phyloP scores from a whole-genome alignment of 2,329 filamentous ascomycete genomes.

The Microdochium paspali region DNA sequence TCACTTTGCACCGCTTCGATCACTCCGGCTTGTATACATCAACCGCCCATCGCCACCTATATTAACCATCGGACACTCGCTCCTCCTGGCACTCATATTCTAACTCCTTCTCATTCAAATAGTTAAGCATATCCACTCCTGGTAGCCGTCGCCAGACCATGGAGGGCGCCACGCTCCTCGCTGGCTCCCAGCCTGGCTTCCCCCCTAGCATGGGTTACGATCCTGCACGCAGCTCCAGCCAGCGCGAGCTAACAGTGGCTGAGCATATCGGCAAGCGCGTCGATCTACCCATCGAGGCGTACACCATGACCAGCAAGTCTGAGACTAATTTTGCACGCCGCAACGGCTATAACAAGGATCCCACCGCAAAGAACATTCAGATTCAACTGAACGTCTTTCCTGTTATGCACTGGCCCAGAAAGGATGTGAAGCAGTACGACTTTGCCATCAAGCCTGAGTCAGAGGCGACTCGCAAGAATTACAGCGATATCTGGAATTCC shows the following conservation, averaged over 20 bases:
- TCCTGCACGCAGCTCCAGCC: constrained; percentile 21
- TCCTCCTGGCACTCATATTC: background rate
- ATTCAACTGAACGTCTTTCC: constrained; percentile 67
- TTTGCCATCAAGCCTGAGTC: constrained; percentile 54
- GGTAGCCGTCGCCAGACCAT: background rate
- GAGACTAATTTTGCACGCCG: constrained; percentile 31
- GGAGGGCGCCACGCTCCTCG: constrained; percentile 2
- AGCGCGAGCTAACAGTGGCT: constrained; percentile 13
- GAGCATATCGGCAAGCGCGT: constrained; percentile 34
- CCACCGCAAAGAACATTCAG: constrained; percentile 40
- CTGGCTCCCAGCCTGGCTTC: constrained; percentile 1
- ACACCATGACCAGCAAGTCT: constrained; percentile 16
- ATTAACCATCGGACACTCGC: background rate
- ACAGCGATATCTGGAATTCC: constrained; percentile 70
- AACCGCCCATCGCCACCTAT: background rate
- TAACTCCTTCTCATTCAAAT: background rate
- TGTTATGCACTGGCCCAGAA: constrained; percentile 49
- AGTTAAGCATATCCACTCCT: background rate
- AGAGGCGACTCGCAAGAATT: constrained; percentile 42
- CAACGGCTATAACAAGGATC: constrained; percentile 42
- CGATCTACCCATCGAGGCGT: constrained; percentile 51
- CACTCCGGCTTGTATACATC: too few relatives aligned
- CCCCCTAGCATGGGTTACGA: constrained; percentile 1
- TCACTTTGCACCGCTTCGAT: too few relatives aligned
- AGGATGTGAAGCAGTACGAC: constrained; percentile 74